Evolutionary conservation across 257 asterid species (phyloP).

Genomic region (Anisodus tanguticus): DNA sequence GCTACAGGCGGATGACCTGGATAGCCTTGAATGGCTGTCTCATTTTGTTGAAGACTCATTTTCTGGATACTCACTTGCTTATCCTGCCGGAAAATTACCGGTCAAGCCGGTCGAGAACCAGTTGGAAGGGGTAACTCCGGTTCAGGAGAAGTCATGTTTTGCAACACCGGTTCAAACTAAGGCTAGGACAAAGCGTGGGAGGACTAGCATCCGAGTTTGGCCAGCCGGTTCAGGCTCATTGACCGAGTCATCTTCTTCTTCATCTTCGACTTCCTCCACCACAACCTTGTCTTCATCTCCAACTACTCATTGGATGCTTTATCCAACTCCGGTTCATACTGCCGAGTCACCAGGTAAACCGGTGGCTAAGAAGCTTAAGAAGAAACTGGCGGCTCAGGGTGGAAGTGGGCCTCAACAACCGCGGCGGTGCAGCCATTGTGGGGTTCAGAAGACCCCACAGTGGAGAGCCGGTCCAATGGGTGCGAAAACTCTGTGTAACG

Average conservation of each 20-base stretch:
- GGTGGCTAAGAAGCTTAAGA: conserved; percentile 49
- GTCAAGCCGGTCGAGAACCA: neutral
- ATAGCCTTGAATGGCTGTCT: conserved; percentile 86
- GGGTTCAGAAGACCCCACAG: conserved; percentile 92
- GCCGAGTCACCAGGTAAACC: conserved; percentile 48
- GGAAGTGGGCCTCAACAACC: conserved; percentile 54
- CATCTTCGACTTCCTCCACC: conserved; percentile 64
- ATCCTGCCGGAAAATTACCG: conserved; percentile 36
- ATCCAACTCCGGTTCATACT: conserved; percentile 44
- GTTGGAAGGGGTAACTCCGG: conserved; percentile 10
- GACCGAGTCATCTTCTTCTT: conserved; percentile 53
- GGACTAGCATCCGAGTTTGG: conserved; percentile 68
- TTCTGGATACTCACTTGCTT: conserved; percentile 54
- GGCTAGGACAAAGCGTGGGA: conserved; percentile 77
- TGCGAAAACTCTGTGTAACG: conserved; percentile 91
- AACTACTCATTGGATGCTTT: conserved; percentile 28
- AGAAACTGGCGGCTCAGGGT: conserved; percentile 33
- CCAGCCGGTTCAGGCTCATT: conserved; percentile 61
- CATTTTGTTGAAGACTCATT: conserved; percentile 88
- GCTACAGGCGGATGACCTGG: conserved; percentile 78
- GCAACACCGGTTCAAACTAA: conserved; percentile 70
- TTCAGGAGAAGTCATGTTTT: conserved; percentile 28
- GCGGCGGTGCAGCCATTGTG: conserved; percentile 89
- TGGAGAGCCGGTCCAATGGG: conserved; percentile 98
- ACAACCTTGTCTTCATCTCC: conserved; percentile 56